Conservation (phyloP, 371 early-diverging fungal species). For the Mortierella sp. region DNA sequence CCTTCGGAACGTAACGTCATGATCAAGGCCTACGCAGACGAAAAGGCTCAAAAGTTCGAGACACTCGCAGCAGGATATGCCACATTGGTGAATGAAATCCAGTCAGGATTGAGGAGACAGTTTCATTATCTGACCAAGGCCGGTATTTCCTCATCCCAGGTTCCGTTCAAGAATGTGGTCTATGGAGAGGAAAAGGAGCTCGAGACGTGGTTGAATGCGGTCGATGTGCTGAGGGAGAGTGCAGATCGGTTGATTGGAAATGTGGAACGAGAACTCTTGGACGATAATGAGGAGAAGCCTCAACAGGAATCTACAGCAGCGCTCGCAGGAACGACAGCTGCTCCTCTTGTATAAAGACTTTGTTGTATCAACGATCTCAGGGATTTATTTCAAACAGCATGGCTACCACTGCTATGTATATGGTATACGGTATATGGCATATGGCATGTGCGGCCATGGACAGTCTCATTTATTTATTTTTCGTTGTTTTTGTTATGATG, state of each 20-base stretch:
- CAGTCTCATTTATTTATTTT: too few species aligned
- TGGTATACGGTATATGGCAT: too few species aligned
- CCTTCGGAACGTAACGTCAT: slow-evolving; percentile 14
- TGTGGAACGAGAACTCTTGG: slow-evolving; percentile 19
- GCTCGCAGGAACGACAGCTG: background rate
- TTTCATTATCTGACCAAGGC: slow-evolving; percentile 53
- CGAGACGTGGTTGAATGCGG: slow-evolving; percentile 52
- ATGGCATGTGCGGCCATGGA: too few species aligned
- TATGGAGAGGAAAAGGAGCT: slow-evolving; percentile 54
- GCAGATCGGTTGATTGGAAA: slow-evolving; percentile 30
- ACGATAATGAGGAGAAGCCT: too few species aligned
- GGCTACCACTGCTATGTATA: too few species aligned
- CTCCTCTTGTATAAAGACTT: background rate
- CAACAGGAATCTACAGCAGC: background rate
- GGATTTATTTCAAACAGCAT: too few species aligned
- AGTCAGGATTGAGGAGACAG: slow-evolving; percentile 45
- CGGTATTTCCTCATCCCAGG: slow-evolving; percentile 45
- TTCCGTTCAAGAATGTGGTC: slow-evolving; percentile 50
- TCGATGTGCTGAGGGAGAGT: slow-evolving; percentile 40
- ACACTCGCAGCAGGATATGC: slow-evolving; percentile 30
- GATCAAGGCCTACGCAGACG: slow-evolving; percentile 23
- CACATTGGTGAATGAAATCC: slow-evolving; percentile 44
- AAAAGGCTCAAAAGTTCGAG: slow-evolving; percentile 29
- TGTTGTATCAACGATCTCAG: too few species aligned
- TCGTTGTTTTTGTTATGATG: too few species aligned